Conservation (phyloP, 257 asterid genomes). For the Salvia splendens region DNA sequence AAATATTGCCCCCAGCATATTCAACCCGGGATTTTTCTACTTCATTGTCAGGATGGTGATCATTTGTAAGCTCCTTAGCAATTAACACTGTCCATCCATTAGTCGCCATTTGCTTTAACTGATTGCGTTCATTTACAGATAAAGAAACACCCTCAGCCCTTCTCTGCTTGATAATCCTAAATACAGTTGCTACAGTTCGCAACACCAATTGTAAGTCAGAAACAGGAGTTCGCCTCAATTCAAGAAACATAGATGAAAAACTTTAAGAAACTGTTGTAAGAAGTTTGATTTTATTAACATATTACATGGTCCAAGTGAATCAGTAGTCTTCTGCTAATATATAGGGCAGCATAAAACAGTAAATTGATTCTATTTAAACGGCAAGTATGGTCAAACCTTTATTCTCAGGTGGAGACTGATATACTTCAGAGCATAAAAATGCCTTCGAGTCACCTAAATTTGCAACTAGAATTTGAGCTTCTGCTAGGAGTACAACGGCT, state of each 20-base stretch:
- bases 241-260: conserved; percentile 10
- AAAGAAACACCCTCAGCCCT: conserved; percentile 51
- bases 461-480: conserved; percentile 82
- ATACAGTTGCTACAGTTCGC: conserved; percentile 69
- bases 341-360: conserved; percentile 19
- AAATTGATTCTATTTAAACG: conserved; percentile 18
- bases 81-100: conserved; percentile 65
- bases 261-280: neutral
- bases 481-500: conserved; percentile 72
- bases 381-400: conserved; percentile 58
- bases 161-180: conserved; percentile 67
- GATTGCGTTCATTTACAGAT: conserved; percentile 54
- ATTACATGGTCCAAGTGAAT: conserved; percentile 9
- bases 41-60: conserved; percentile 96
- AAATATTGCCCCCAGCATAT: conserved; percentile 90
- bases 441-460: conserved; percentile 97
- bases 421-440: conserved; percentile 83
- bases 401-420: conserved; percentile 79
- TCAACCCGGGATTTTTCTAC: conserved; percentile 86
- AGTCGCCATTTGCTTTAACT: conserved; percentile 66
- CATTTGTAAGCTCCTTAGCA: conserved; percentile 86
- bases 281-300: neutral
- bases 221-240: conserved; percentile 2
- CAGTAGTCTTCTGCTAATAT: conserved; percentile 18
- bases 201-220: conserved; percentile 32